Evolutionary conservation across 2,329 filamentous ascomycete genomes (phyloP).

Genomic region (Colletotrichum sp.): DNA sequence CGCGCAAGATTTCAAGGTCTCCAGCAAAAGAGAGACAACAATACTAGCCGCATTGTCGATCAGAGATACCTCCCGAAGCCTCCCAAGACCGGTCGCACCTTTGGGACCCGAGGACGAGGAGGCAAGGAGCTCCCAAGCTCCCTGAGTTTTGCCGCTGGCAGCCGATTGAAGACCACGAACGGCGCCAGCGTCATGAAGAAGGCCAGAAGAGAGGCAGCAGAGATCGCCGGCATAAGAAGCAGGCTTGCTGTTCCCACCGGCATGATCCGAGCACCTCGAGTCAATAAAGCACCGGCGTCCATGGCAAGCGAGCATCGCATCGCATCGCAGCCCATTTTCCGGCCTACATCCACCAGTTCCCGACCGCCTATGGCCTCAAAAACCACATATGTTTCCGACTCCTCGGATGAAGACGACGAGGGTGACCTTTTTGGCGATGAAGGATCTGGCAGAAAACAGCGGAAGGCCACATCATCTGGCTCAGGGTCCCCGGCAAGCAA

Average conservation of each 20-base stretch:
- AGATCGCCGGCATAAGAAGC: conserved; percentile 48
- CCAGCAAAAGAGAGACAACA: conserved; percentile 60
- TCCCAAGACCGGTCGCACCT: conserved; percentile 35
- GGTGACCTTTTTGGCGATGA: conserved; percentile 8
- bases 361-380: conserved; percentile 17
- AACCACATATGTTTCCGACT: conserved; percentile 45
- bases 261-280: conserved; percentile 39
- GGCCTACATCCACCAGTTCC: conserved; percentile 22
- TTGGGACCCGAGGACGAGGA: conserved; percentile 24
- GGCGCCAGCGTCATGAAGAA: conserved; percentile 61
- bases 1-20: conserved; percentile 62
- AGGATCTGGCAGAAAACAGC: neutral
- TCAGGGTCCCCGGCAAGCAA: neutral
- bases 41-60: conserved; percentile 62
- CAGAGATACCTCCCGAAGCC: conserved; percentile 46
- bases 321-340: conserved; percentile 40
- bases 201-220: conserved; percentile 60
- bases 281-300: conserved; percentile 48
- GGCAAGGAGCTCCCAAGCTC: conserved; percentile 33
- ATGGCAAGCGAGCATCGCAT: conserved; percentile 60
- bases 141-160: conserved; percentile 51
- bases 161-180: conserved; percentile 55
- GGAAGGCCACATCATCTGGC: neutral
- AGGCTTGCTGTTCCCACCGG: conserved; percentile 16
- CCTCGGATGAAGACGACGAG: conserved; percentile 20